Conservation (phyloP, 2,329 filamentous ascomycete species). For the Alternaria gaisen region DNA sequence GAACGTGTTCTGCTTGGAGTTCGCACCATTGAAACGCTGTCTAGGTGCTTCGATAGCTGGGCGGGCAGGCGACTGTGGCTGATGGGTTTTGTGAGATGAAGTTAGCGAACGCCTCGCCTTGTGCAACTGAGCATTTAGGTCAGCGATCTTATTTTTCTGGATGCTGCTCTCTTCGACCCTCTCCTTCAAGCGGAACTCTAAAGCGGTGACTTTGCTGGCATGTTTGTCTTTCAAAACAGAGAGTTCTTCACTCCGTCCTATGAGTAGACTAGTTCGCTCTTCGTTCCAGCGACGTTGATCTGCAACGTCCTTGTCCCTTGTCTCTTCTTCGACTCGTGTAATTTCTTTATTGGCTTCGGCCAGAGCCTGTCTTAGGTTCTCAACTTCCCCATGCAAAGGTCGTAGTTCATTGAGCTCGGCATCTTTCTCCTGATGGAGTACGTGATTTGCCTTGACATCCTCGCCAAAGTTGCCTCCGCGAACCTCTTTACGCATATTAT, state of each 20-base stretch:
- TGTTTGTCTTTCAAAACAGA: neutral
- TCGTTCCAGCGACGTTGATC: constrained; percentile 2
- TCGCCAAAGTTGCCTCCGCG: neutral
- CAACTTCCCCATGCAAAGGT: neutral
- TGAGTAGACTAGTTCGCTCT: neutral
- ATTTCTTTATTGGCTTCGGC: neutral
- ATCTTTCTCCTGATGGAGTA: constrained; percentile 2
- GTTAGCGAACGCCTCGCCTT: neutral
- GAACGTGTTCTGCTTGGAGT: neutral
- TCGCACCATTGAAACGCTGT: neutral
- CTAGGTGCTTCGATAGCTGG: neutral
- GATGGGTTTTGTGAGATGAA: neutral
- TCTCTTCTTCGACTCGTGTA: neutral
- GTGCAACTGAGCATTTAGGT: neutral
- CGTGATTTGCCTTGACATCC: neutral
- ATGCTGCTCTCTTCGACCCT: neutral
- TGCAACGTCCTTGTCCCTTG: constrained; percentile 3
- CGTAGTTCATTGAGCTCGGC: constrained; percentile 1
- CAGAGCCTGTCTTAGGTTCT: neutral
- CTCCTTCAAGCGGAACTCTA: neutral
- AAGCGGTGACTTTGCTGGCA: neutral
- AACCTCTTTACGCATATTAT: neutral
- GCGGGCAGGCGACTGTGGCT: neutral
- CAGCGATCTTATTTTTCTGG: neutral
- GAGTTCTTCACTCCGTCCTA: neutral